Conservation (phyloP, 2,329 filamentous ascomycete genomes). For the Verticillium dahliae region DNA sequence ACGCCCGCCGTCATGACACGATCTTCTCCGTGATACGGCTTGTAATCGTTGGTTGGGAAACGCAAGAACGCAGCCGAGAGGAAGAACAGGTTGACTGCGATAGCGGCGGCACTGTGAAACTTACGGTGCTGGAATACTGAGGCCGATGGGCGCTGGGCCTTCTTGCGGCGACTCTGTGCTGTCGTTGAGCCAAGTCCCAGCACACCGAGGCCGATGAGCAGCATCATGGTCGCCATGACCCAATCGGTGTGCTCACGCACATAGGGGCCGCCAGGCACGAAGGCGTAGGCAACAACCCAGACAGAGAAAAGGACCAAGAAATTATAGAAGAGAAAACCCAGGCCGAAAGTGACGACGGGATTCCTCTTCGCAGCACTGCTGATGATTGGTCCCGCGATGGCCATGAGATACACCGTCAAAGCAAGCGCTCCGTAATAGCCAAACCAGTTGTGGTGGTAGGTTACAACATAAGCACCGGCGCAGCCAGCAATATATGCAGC, state of each 20-base stretch:
- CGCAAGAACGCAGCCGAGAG: conserved; percentile 77
- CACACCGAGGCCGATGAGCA: conserved; percentile 76
- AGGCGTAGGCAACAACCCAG: conserved; percentile 97
- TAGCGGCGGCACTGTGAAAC: conserved; percentile 52
- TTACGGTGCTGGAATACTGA: conserved; percentile 38
- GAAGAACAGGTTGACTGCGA: conserved; percentile 73
- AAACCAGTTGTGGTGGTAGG: conserved; percentile 72
- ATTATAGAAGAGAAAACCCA: conserved; percentile 89
- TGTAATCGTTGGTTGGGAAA: conserved; percentile 89
- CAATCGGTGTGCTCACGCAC: conserved; percentile 94
- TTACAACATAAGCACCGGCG: conserved; percentile 71
- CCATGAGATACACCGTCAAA: conserved; percentile 75
- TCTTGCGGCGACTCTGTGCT: conserved; percentile 35
- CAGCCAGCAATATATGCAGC: conserved; percentile 71
- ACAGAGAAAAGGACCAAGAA: conserved; percentile 94
- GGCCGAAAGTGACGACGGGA: conserved; percentile 74
- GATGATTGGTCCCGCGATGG: conserved; percentile 69
- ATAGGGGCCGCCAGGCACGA: conserved; percentile 87
- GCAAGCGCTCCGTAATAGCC: conserved; percentile 81
- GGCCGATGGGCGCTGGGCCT: conserved; percentile 22
- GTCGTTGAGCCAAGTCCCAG: conserved; percentile 54
- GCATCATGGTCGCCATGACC: conserved; percentile 84
- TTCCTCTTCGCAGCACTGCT: conserved; percentile 68
- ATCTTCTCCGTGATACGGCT: conserved; percentile 79
- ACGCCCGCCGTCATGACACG: conserved; percentile 90